Conservation (phyloP, 768 basidiomycete genomes). For the Pulveroboletus frians region DNA sequence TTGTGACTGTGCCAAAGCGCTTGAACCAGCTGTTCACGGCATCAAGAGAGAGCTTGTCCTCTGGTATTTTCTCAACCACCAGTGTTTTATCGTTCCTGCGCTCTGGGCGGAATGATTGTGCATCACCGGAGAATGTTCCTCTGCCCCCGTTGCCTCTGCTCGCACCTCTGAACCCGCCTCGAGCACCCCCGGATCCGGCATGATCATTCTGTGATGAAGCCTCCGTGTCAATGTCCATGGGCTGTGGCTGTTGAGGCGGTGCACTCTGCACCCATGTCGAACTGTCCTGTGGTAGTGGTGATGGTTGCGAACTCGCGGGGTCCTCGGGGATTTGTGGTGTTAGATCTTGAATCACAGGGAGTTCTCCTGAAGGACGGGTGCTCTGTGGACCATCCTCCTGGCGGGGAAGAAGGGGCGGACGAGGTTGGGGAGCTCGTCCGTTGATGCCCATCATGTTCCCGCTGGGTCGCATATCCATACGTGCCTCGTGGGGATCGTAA, state of each 20-base stretch:
- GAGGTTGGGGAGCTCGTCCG: constrained; percentile 37
- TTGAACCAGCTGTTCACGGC: constrained; percentile 86
- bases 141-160: constrained; percentile 40
- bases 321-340: constrained; percentile 50
- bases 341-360: constrained; percentile 80
- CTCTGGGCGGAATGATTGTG: constrained; percentile 61
- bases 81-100: constrained; percentile 73
- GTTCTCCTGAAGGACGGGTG: constrained; percentile 55
- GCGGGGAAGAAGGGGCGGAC: constrained; percentile 55
- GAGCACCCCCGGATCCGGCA: constrained; percentile 32
- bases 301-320: constrained; percentile 20
- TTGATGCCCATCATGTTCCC: constrained; percentile 28
- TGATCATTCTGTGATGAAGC: constrained; percentile 19
- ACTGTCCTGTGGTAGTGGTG: constrained; percentile 16
- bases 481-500: constrained; percentile 75
- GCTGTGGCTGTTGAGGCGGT: constrained; percentile 10
- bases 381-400: constrained; percentile 47
- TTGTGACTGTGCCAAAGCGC: constrained; percentile 87
- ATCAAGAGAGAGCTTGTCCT: constrained; percentile 71
- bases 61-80: constrained; percentile 92
- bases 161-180: constrained; percentile 44
- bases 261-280: constrained; percentile 19
- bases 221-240: constrained; percentile 34
- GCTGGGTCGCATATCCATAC: constrained; percentile 74
- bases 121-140: constrained; percentile 62